A percentile compares a stretch with the other conserved stretches of the same genome.
Evolutionary conservation across 768 basidiomycete species (phyloP).

Genomic region (Phylloporus arenicola): DNA sequence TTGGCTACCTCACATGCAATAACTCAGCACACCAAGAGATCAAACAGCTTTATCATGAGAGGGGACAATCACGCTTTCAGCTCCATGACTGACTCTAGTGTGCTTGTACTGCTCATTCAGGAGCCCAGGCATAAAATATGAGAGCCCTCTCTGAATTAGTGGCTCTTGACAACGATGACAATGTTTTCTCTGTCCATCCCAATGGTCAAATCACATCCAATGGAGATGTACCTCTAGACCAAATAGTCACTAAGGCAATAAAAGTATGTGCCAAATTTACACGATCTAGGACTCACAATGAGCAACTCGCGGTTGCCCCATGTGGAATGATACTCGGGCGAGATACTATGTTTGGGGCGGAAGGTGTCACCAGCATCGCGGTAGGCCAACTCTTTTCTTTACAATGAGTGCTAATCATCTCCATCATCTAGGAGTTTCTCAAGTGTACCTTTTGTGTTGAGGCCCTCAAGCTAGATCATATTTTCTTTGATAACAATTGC

Average conservation of each 20-base stretch:
- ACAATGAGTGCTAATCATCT: neutral
- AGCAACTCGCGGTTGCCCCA: slow-evolving; percentile 2
- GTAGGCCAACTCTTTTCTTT: neutral
- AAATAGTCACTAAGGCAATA: neutral
- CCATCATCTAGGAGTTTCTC: slow-evolving; percentile 4
- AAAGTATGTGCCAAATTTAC: neutral
- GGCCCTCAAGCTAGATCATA: neutral
- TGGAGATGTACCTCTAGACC: too few species aligned
- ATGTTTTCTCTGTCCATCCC: neutral
- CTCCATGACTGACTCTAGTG: neutral
- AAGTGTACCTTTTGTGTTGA: neutral
- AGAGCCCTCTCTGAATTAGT: neutral
- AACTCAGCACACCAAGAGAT: neutral
- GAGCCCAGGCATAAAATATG: neutral
- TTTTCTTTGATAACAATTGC: slow-evolving; percentile 11
- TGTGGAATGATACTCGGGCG: too few species aligned
- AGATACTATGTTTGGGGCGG: slow-evolving; percentile 1
- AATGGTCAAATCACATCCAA: neutral
- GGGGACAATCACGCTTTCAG: slow-evolving; percentile 4
- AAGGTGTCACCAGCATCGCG: neutral
- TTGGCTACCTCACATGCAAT: neutral
- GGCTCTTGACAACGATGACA: neutral
- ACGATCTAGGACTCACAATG: neutral
- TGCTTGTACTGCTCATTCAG: neutral
- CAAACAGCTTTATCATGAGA: neutral